Evolutionary conservation across 169 alveolate species (phyloP).

Genomic region (Eimeria sp.): DNA sequence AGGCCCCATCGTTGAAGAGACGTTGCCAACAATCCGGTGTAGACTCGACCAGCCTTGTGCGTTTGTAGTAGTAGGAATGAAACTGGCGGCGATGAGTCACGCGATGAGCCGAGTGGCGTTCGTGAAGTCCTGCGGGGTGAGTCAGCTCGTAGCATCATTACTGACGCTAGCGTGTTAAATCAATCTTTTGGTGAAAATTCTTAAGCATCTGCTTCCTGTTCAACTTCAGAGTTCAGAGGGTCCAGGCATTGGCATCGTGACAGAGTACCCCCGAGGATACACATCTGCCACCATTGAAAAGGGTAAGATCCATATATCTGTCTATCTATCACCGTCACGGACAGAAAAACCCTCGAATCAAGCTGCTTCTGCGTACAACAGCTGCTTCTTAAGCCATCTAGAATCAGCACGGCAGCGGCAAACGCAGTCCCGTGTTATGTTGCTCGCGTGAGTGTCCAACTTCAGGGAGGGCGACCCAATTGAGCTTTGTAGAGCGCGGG

Average conservation of each 20-base stretch:
- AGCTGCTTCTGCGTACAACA: not conserved
- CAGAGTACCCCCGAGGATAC: constrained; percentile 33
- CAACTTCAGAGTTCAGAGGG: constrained; percentile 57
- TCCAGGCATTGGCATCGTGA: constrained; percentile 54
- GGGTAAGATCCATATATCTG: not conserved
- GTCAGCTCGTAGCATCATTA: not conserved
- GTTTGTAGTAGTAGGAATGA: constrained; percentile 33
- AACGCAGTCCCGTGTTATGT: not conserved
- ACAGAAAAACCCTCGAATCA: not conserved
- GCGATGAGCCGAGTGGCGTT: constrained; percentile 42
- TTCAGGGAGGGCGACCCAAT: not conserved
- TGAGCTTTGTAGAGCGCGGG: not conserved
- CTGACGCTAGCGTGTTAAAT: not conserved
- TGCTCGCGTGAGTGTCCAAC: not conserved
- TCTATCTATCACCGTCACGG: not conserved
- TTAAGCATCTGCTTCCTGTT: not conserved
- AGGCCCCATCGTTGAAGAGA: constrained; percentile 24
- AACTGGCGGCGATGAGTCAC: constrained; percentile 62
- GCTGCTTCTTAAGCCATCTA: not conserved
- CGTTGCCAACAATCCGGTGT: constrained; percentile 11
- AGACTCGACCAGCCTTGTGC: constrained; percentile 23
- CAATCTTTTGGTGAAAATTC: not conserved
- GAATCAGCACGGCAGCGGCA: not conserved
- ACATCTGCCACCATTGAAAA: not conserved
- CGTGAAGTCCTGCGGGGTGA: constrained; percentile 73